phyloP scores from a whole-genome alignment of 306 rosid genomes.

The Cicer bijugum region DNA sequence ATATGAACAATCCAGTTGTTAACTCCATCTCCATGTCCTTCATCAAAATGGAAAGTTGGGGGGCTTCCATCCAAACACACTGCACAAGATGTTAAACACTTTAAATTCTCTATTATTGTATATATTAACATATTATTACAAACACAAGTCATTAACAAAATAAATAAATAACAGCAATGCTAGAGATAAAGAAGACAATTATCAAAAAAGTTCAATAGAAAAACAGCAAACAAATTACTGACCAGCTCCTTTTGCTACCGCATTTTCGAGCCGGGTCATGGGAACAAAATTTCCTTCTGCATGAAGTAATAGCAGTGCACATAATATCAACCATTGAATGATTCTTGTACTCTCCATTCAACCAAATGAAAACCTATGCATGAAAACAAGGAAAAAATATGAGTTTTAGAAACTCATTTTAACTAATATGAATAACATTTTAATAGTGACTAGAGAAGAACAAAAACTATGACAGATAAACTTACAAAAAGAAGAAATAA shows the following conservation, averaged over 20 bases:
- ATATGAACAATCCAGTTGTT: slow-evolving; percentile 80
- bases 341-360: slow-evolving; percentile 60
- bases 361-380: slow-evolving; percentile 26
- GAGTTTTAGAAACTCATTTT: background rate
- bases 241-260: slow-evolving; percentile 94
- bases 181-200: background rate
- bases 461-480: background rate
- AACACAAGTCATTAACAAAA: background rate
- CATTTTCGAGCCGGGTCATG: slow-evolving; percentile 62
- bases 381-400: slow-evolving; percentile 29
- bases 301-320: slow-evolving; percentile 49
- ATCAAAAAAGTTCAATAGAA: background rate
- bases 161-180: background rate
- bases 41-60: slow-evolving; percentile 81
- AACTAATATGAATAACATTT: background rate
- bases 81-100: slow-evolving; percentile 48
- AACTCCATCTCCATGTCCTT: slow-evolving; percentile 73
- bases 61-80: slow-evolving; percentile 98
- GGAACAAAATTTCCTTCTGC: slow-evolving; percentile 59
- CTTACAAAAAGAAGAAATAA: background rate
- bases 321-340: slow-evolving; percentile 54
- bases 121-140: background rate
- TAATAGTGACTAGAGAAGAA: background rate
- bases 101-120: slow-evolving; percentile 12
- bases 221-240: slow-evolving; percentile 41